Evolutionary conservation across 352 stramenopile genomes (phyloP).

Genomic region (Phytophthora melonis): DNA sequence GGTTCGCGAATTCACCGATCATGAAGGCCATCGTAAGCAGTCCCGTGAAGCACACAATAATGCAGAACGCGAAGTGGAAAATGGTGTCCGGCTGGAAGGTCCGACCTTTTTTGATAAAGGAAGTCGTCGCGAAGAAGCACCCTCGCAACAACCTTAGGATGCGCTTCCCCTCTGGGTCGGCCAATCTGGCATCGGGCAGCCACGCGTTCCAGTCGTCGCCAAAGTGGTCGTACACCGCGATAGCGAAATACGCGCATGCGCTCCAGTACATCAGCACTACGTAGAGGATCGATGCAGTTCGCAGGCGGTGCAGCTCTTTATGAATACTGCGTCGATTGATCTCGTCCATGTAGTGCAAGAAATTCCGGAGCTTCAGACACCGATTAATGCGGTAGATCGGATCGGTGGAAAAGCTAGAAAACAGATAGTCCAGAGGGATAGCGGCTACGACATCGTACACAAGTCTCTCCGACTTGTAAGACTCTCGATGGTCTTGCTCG

Average conservation of each 20-base stretch:
- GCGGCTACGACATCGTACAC: conserved; percentile 53
- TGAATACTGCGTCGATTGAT: conserved; percentile 68
- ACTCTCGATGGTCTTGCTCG: conserved; percentile 50
- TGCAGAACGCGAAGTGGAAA: conserved; percentile 56
- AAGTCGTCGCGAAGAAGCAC: conserved; percentile 64
- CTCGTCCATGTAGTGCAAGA: conserved; percentile 69
- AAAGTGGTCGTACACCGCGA: conserved; percentile 58
- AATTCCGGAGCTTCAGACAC: conserved; percentile 57
- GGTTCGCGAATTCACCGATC: conserved; percentile 74
- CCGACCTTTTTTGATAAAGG: conserved; percentile 73
- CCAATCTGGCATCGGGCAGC: conserved; percentile 44
- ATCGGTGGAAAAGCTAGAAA: conserved; percentile 41
- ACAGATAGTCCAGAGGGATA: conserved; percentile 55
- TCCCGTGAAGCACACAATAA: conserved; percentile 61
- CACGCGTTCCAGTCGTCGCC: conserved; percentile 62
- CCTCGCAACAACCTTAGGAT: conserved; percentile 57
- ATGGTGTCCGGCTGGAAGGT: conserved; percentile 63
- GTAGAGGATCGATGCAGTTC: conserved; percentile 55
- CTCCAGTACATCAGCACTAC: conserved; percentile 72
- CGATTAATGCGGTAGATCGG: conserved; percentile 57
- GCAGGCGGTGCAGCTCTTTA: conserved; percentile 70
- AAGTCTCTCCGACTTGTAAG: conserved; percentile 58
- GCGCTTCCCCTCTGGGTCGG: conserved; percentile 42
- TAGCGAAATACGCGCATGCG: conserved; percentile 63
- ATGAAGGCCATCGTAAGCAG: conserved; percentile 74